These are phyloP conservation scores for Ottelia alismoides DNA, from an alignment of 106 monocot species.

Conservation along the genomic window DNA sequence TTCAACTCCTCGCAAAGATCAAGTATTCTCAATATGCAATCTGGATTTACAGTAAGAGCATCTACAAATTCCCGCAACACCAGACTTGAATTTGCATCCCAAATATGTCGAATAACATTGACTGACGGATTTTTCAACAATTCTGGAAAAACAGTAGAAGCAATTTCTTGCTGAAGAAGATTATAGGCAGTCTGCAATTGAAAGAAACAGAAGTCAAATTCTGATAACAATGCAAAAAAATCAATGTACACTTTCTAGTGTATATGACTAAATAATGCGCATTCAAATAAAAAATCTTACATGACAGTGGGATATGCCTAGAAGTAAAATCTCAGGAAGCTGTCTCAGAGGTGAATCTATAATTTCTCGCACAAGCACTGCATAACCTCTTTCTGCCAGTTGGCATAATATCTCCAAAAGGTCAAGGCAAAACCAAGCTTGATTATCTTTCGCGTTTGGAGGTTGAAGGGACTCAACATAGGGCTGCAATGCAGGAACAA, in stretches of 20 bases:
- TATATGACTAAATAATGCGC: background rate
- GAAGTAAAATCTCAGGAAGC: slow-evolving; percentile 60
- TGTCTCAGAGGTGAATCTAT: slow-evolving; percentile 59
- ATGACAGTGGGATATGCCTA: slow-evolving; percentile 51
- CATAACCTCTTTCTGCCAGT: slow-evolving; percentile 84
- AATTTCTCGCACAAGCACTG: slow-evolving; percentile 39
- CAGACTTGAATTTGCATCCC: slow-evolving; percentile 52
- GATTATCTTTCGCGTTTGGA: slow-evolving; percentile 44
- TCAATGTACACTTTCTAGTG: too few relatives aligned
- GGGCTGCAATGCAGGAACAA: slow-evolving; percentile 20
- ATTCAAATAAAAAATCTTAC: slow-evolving; percentile 24
- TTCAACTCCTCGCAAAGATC: slow-evolving; percentile 76
- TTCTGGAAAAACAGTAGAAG: slow-evolving; percentile 45
- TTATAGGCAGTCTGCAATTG: slow-evolving; percentile 69
- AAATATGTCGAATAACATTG: slow-evolving; percentile 39
- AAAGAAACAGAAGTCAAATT: slow-evolving; percentile 1
- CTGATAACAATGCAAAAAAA: background rate
- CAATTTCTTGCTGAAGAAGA: slow-evolving; percentile 72
- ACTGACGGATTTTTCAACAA: slow-evolving; percentile 41
- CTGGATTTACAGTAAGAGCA: slow-evolving; percentile 23
- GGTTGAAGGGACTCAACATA: slow-evolving; percentile 27
- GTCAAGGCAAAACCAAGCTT: slow-evolving; percentile 83
- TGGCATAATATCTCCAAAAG: slow-evolving; percentile 80
- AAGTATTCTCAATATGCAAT: slow-evolving; percentile 35
- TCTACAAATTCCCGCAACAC: slow-evolving; percentile 64